phyloP scores from a whole-genome alignment of 2,329 filamentous ascomycete species.

The Rhexocercosporidium sp. region DNA sequence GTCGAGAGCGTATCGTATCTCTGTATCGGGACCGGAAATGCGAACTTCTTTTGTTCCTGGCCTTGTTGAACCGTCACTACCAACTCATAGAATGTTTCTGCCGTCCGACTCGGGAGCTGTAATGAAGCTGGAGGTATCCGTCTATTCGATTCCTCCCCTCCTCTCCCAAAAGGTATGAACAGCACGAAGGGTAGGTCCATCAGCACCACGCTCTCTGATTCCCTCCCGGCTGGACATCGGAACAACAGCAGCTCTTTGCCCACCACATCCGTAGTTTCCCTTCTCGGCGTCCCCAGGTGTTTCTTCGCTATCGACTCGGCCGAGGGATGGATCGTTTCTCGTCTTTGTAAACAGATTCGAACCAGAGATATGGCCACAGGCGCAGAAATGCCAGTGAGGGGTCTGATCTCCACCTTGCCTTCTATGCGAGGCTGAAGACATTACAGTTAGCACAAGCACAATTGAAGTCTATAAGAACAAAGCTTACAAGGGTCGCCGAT shows the following conservation, averaged over 20 bases:
- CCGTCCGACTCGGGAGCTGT: constrained; percentile 89
- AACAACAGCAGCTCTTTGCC: constrained; percentile 95
- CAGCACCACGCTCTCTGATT: constrained; percentile 85
- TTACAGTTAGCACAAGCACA: constrained; percentile 32
- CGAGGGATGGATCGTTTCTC: constrained; percentile 95
- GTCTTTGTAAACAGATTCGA: constrained; percentile 89
- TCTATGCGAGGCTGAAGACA: constrained; percentile 83
- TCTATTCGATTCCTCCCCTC: constrained; percentile 86
- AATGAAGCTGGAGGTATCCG: constrained; percentile 91
- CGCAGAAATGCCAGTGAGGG: constrained; percentile 81
- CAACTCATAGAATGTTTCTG: constrained; percentile 95
- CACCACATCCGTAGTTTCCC: constrained; percentile 90
- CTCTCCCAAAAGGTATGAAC: constrained; percentile 93
- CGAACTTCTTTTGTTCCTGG: constrained; percentile 85
- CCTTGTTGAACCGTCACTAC: constrained; percentile 96
- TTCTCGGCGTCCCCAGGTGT: constrained; percentile 85
- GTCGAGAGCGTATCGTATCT: constrained; percentile 97
- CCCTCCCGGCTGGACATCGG: constrained; percentile 80
- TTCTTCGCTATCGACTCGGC: constrained; percentile 94
- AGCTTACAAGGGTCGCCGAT: constrained; percentile 90
- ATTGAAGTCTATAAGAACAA: constrained; percentile 12
- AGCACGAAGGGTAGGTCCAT: constrained; percentile 98
- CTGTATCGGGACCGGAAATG: constrained; percentile 87
- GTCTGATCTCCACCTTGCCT: constrained; percentile 95
- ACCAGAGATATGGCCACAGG: constrained; percentile 92